Evolutionary conservation across 2,329 filamentous ascomycete genomes (phyloP).

Genomic region (Apiospora saccharicola): DNA sequence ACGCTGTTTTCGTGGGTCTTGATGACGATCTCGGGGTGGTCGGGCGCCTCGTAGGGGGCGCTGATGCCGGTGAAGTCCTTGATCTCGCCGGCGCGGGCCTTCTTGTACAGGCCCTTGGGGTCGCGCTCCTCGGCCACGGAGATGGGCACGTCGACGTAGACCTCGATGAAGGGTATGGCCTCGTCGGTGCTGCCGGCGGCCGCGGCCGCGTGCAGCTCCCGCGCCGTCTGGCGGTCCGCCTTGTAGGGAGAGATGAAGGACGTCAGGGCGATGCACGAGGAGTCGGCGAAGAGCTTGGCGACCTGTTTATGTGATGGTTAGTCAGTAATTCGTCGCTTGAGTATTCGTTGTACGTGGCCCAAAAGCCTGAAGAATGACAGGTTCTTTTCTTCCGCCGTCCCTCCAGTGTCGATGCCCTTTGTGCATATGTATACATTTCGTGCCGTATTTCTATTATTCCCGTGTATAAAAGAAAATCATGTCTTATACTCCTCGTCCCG

Average conservation of each 20-base stretch:
- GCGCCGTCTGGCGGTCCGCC: constrained; percentile 83
- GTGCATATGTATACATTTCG: too few species aligned
- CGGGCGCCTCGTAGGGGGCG: constrained; percentile 91
- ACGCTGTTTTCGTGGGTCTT: constrained; percentile 82
- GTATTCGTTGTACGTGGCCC: too few species aligned
- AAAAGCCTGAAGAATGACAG: background rate
- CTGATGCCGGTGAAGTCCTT: constrained; percentile 97
- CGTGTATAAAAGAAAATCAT: too few species aligned
- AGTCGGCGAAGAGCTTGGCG: constrained; percentile 95
- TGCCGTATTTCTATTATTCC: too few species aligned
- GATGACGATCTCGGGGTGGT: constrained; percentile 86
- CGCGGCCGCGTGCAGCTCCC: constrained; percentile 76
- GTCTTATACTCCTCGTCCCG: too few species aligned
- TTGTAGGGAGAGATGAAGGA: constrained; percentile 97
- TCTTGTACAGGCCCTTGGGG: constrained; percentile 98
- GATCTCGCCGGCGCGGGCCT: constrained; percentile 91
- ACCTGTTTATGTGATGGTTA: constrained; percentile 59
- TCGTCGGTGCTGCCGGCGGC: constrained; percentile 62
- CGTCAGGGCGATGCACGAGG: constrained; percentile 85
- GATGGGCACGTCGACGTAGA: constrained; percentile 90
- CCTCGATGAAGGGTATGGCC: constrained; percentile 88
- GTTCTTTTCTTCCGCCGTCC: background rate
- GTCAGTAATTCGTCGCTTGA: background rate
- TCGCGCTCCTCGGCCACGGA: constrained; percentile 94
- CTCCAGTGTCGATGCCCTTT: too few species aligned